Conservation (phyloP, 192 early-diverging fungal species). For the Spizellomyces punctatus region DNA sequence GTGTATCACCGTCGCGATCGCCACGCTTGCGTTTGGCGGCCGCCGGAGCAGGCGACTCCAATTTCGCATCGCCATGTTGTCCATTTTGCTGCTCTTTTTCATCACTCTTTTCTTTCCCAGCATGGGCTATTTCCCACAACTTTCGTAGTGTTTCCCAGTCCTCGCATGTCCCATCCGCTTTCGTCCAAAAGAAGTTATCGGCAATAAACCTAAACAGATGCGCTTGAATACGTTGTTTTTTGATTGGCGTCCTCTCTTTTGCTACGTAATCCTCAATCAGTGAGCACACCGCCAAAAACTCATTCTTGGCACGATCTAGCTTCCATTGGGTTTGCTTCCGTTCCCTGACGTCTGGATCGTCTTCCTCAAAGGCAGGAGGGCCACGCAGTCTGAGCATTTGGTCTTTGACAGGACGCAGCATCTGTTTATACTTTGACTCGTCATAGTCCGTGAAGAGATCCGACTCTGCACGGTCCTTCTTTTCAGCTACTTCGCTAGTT, state of each 20-base stretch:
- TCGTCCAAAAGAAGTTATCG: constrained; percentile 8
- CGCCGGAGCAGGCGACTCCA: too few species aligned
- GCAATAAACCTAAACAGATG: constrained; percentile 23
- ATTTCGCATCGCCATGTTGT: too few species aligned
- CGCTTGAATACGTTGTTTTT: constrained; percentile 7
- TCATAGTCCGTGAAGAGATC: background rate
- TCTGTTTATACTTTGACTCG: background rate
- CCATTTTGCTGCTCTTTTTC: background rate
- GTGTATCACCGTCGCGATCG: too few species aligned
- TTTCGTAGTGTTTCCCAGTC: constrained; percentile 9
- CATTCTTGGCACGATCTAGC: background rate
- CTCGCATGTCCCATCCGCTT: background rate
- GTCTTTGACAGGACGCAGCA: background rate
- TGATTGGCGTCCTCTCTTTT: background rate
- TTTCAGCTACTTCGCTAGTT: background rate
- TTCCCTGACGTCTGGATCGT: background rate
- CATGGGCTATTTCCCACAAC: constrained; percentile 7
- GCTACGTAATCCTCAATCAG: constrained; percentile 1
- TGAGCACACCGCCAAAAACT: background rate
- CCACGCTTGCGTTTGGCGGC: too few species aligned
- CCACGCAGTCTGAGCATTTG: background rate
- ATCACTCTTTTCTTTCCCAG: background rate
- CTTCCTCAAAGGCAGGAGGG: constrained; percentile 5
- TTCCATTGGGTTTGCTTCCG: constrained; percentile 7
- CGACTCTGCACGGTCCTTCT: background rate